A percentile compares a stretch with the other conserved stretches of the same genome.
phyloP scores from a whole-genome alignment of 495 filamentous ascomycete genomes.

The Aspergillus asperescens region DNA sequence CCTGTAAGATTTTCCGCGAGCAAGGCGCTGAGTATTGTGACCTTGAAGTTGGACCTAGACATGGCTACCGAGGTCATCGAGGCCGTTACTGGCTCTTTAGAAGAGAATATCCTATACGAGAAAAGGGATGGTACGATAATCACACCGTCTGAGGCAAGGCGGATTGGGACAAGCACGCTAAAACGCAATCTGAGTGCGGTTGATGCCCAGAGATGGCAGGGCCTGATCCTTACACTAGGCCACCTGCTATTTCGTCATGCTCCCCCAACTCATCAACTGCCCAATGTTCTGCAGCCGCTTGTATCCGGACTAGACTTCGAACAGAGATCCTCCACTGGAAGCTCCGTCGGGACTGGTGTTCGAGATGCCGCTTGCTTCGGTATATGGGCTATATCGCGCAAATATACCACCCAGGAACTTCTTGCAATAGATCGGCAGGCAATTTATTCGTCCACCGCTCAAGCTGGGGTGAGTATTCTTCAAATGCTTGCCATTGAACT shows the following conservation, averaged over 20 bases:
- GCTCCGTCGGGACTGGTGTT: constrained; percentile 85
- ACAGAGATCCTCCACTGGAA: constrained; percentile 72
- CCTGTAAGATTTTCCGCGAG: constrained; percentile 84
- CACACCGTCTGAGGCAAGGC: constrained; percentile 32
- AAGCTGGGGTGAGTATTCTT: constrained; percentile 44
- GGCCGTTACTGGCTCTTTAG: constrained; percentile 67
- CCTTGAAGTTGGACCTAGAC: constrained; percentile 66
- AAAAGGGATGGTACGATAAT: constrained; percentile 37
- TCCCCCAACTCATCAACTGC: constrained; percentile 59
- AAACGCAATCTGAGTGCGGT: constrained; percentile 64
- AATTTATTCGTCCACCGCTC: constrained; percentile 25
- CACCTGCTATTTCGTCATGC: constrained; percentile 78
- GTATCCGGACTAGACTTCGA: constrained; percentile 77
- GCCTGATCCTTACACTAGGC: constrained; percentile 77
- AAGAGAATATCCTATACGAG: constrained; percentile 69
- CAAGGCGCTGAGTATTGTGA: constrained; percentile 84
- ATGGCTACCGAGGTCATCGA: constrained; percentile 84
- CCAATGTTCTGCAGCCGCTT: constrained; percentile 64
- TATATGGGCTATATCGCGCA: constrained; percentile 83
- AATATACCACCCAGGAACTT: constrained; percentile 78
- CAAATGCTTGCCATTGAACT: constrained; percentile 77
- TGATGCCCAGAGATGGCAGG: constrained; percentile 84
- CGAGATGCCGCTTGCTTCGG: constrained; percentile 94
- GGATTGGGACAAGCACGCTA: constrained; percentile 26
- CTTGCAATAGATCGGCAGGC: constrained; percentile 49